A percentile compares a stretch with the other conserved stretches of the same genome.
These are phyloP conservation scores for Cicer bijugum DNA, from an alignment of 306 rosid genomes.

Conservation along the genomic window DNA sequence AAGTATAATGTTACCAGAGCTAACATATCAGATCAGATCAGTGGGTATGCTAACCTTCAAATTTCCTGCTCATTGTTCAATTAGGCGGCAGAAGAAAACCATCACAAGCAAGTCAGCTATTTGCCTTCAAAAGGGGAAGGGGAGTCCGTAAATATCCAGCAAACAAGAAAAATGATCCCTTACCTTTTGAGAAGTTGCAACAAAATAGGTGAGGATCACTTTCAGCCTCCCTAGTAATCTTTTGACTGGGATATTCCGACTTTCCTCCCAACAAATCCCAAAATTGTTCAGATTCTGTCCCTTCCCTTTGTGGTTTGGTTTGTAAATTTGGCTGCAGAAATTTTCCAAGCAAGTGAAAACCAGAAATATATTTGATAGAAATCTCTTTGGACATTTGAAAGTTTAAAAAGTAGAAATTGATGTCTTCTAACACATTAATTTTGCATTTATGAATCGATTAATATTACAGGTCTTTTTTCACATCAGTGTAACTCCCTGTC, in stretches of 20 bases:
- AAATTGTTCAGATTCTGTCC: slow-evolving; percentile 87
- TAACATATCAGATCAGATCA: slow-evolving; percentile 9
- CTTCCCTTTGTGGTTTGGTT: slow-evolving; percentile 83
- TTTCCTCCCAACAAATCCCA: slow-evolving; percentile 91
- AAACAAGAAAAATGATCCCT: slow-evolving; percentile 39
- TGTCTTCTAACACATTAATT: slow-evolving; percentile 2
- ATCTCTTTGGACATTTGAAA: slow-evolving; percentile 32
- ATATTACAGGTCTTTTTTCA: slow-evolving; percentile 18
- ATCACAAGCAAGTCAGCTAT: slow-evolving; percentile 51
- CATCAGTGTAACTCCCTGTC: background rate
- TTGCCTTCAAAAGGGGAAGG: slow-evolving; percentile 36
- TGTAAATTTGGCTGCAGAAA: slow-evolving; percentile 85
- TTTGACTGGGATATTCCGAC: slow-evolving; percentile 80
- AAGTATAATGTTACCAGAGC: slow-evolving; percentile 38
- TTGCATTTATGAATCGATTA: slow-evolving; percentile 27
- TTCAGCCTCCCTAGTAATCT: slow-evolving; percentile 72
- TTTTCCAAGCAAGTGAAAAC: slow-evolving; percentile 50
- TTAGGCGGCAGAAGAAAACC: slow-evolving; percentile 47
- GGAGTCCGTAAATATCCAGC: slow-evolving; percentile 33
- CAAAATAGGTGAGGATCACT: slow-evolving; percentile 82
- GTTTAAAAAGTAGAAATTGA: slow-evolving; percentile 20
- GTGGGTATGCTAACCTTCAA: slow-evolving; percentile 70
- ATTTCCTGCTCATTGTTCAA: slow-evolving; percentile 59
- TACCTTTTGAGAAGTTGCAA: slow-evolving; percentile 75
- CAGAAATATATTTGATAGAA: slow-evolving; percentile 36